phyloP scores from a whole-genome alignment of 371 early-diverging fungal species.

The Mucor racemosus region DNA sequence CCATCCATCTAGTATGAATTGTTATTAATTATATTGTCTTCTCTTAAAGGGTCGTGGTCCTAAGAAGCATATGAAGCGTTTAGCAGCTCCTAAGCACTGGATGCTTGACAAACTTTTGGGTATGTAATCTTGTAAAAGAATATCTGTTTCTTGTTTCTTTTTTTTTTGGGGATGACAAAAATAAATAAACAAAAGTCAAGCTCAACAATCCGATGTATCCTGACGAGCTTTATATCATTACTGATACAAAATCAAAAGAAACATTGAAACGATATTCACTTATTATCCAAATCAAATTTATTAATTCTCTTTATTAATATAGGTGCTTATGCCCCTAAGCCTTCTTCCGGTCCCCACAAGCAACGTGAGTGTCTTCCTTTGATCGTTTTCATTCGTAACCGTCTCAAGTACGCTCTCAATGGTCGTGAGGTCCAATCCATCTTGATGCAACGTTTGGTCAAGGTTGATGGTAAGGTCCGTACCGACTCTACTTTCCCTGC shows the following conservation, averaged over 20 bases:
- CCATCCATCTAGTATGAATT: slow-evolving; percentile 16
- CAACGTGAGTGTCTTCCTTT: slow-evolving; percentile 60
- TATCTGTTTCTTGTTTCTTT: background rate
- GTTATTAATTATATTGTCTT: background rate
- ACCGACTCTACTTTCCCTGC: slow-evolving; percentile 98
- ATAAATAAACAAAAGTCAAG: slow-evolving; percentile 49
- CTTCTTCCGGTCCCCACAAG: slow-evolving; percentile 99
- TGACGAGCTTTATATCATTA: slow-evolving; percentile 37
- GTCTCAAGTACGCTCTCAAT: slow-evolving; percentile 98
- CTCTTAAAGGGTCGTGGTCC: slow-evolving; percentile 80
- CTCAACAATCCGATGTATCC: slow-evolving; percentile 49
- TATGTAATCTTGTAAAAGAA: slow-evolving; percentile 20
- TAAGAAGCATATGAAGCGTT: slow-evolving; percentile 99
- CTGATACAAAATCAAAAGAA: slow-evolving; percentile 16
- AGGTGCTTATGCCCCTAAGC: slow-evolving; percentile 92
- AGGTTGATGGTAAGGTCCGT: slow-evolving; percentile 99
- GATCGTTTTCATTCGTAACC: slow-evolving; percentile 97
- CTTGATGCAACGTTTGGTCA: slow-evolving; percentile 97
- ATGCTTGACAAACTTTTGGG: slow-evolving; percentile 98
- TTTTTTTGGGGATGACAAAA: slow-evolving; percentile 33
- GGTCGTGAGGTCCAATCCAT: slow-evolving; percentile 97
- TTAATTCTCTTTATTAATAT: background rate
- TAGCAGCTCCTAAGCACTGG: slow-evolving; percentile 99
- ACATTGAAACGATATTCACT: background rate
- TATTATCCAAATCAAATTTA: background rate